Percentiles rank a stretch among this genome's conserved stretches.
phyloP scores from a whole-genome alignment of 2,329 filamentous ascomycete genomes.

The Chalaropsis thielavioides region DNA sequence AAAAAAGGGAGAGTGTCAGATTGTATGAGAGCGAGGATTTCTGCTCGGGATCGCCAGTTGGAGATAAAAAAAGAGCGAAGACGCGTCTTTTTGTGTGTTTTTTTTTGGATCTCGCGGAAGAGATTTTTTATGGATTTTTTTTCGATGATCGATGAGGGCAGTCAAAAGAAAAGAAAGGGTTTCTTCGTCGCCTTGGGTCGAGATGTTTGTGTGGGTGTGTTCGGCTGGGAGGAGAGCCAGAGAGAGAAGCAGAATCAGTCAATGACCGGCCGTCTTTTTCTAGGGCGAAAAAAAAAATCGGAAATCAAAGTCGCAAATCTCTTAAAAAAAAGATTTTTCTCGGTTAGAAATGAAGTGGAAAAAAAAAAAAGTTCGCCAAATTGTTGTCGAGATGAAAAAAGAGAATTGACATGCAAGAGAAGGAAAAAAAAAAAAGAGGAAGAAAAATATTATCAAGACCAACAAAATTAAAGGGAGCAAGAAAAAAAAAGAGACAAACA shows the following conservation, averaged over 20 bases:
- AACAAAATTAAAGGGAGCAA: not conserved
- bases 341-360: constrained; percentile 7
- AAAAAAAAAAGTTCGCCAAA: constrained; percentile 5
- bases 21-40: not conserved
- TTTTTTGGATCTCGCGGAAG: not conserved
- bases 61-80: not conserved
- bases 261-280: not conserved
- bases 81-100: constrained; percentile 1
- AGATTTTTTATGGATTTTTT: not conserved
- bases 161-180: not conserved
- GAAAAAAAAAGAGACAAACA: not conserved
- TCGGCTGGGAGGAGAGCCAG: not conserved
- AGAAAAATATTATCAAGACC: not conserved
- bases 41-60: not conserved
- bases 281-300: constrained; percentile 6
- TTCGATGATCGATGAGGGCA: not conserved
- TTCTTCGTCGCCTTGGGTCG: not conserved
- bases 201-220: not conserved
- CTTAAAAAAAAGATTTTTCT: not conserved
- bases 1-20: not conserved
- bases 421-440: not conserved
- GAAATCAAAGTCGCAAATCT: not conserved
- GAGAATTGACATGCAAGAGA: not conserved
- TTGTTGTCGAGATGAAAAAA: not conserved
- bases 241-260: not conserved